Conservation (phyloP, 2,329 filamentous ascomycete species). For the Calonectria ilicicola region DNA sequence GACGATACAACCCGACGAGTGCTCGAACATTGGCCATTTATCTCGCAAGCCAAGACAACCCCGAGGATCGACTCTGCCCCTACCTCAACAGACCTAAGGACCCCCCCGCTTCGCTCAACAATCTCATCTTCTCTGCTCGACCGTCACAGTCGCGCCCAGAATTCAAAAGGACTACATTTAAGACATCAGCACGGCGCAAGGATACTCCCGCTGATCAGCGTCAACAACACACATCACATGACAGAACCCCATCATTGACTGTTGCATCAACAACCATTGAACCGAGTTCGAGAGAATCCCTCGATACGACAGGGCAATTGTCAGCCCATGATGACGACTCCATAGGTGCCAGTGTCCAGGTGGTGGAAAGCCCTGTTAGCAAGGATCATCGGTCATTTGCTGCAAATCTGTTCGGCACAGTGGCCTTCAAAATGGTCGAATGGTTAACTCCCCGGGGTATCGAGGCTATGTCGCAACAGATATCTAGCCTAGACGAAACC, state of each 20-base stretch:
- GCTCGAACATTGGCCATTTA: conserved; percentile 85
- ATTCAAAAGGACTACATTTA: conserved; percentile 24
- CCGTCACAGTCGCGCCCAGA: conserved; percentile 35
- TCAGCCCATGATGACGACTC: neutral
- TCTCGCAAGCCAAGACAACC: conserved; percentile 83
- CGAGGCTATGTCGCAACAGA: conserved; percentile 58
- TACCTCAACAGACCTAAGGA: conserved; percentile 56
- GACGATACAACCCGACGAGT: conserved; percentile 84
- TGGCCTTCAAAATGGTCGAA: conserved; percentile 77
- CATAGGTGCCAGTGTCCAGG: conserved; percentile 45
- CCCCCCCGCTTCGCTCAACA: conserved; percentile 59
- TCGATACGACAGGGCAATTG: neutral
- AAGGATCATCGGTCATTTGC: conserved; percentile 72
- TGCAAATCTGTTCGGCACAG: conserved; percentile 73
- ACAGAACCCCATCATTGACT: neutral
- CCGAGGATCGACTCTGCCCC: conserved; percentile 76
- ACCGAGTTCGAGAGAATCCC: neutral
- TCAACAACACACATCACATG: conserved; percentile 7
- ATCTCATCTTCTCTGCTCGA: conserved; percentile 57
- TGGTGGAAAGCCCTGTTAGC: conserved; percentile 60
- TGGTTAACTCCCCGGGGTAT: conserved; percentile 74
- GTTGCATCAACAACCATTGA: neutral
- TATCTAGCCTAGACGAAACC: conserved; percentile 30
- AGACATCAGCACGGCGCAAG: conserved; percentile 19
- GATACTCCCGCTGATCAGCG: conserved; percentile 13